Evolutionary conservation across 2,329 filamentous ascomycete species (phyloP), one percentile per base, ranked within the genome.

Genomic region (Trichoderma sp.): DNA sequence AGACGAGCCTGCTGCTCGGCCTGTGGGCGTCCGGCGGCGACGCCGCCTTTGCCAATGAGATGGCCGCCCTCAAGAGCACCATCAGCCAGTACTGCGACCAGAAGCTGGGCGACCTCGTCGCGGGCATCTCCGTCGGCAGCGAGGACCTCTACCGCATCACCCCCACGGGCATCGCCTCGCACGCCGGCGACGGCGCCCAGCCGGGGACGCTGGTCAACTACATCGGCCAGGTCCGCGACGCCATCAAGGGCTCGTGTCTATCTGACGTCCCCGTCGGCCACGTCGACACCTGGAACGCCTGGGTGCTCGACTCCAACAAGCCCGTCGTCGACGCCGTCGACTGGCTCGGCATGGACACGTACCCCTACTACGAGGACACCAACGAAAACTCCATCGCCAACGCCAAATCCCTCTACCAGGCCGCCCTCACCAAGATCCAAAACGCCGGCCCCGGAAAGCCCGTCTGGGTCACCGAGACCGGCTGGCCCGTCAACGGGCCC

Each of bases 401-500:
- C 68, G 88, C 83, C 71, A 85, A 86, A 72, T 71, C 76, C 19
- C 85, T 93, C 58, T 95, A 96, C 81, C 81, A 88, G 73, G 81
- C 84, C 15, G 88, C 91, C 17, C 81, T 90, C 45, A 78, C 82
- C 57, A 81, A 83, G 66, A 91, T 90, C 41, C 76, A 83, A 68
- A 77, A 74, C 17, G 88, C 81, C 51, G 82, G 85, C 43, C 80
- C 82, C 43, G 85, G 85, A 73, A 94, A 93, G 83, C 81, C 85
- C 19, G 85, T 96, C 71, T 95, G 91, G 91, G 84, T 96, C 68
- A 95, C 92, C 30, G 92, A 96, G 83, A 95, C 92, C 17, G 93
- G 93, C 69, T 95, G 91, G 87, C 92, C 93, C 56, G 87, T 93
- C 61, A 87, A 82, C 71, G 93, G 92, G 64, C 79, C 84, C 69